These are phyloP conservation scores for Russula ochroleuca DNA, from an alignment of 768 basidiomycete species.

Conservation along the genomic window DNA sequence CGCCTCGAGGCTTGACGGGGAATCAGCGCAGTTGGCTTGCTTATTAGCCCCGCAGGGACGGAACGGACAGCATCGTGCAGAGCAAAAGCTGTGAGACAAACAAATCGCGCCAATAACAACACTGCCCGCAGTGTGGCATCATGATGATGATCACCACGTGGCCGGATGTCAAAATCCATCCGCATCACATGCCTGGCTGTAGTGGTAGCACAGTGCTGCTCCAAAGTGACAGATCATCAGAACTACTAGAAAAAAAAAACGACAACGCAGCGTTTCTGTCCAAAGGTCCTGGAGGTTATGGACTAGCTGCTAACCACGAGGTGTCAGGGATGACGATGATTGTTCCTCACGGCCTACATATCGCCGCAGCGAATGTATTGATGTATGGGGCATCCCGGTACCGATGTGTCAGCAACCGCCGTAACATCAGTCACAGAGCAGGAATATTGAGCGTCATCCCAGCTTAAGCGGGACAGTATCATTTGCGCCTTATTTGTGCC, in stretches of 20 bases:
- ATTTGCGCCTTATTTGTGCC: not conserved
- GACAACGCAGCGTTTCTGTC: not conserved
- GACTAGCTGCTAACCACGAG: not conserved
- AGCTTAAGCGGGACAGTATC: not conserved
- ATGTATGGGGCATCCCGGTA: not conserved
- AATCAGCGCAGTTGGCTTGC: constrained; percentile 18
- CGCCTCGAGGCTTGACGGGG: constrained; percentile 16
- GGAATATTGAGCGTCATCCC: constrained; percentile 4
- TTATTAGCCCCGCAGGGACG: not conserved
- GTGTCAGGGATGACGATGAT: not conserved
- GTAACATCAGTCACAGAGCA: not conserved
- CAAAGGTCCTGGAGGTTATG: not conserved
- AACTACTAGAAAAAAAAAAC: not conserved
- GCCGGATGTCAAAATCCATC: not conserved
- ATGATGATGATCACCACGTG: not conserved
- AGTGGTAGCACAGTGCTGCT: not conserved
- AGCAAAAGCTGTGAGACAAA: constrained; percentile 3
- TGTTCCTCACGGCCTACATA: not conserved
- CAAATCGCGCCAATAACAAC: not conserved
- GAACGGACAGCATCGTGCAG: not conserved
- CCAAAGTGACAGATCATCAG: not conserved
- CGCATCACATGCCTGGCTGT: not conserved
- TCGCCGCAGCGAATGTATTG: not conserved
- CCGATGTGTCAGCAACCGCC: not conserved
- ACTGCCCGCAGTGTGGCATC: not conserved